phyloP scores from a whole-genome alignment of 306 rosid genomes.

The Vicia faba region DNA sequence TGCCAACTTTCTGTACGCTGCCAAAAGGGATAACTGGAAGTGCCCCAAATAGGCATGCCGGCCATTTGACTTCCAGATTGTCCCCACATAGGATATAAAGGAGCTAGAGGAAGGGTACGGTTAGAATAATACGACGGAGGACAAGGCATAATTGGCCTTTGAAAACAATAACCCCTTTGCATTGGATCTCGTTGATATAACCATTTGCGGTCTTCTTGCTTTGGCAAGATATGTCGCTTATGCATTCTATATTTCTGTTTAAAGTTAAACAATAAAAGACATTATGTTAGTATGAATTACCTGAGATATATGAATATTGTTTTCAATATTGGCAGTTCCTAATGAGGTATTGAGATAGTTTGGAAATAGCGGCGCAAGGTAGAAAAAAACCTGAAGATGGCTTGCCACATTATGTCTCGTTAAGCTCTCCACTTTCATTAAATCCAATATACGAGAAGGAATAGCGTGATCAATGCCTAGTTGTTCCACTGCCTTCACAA shows the following conservation, averaged over 20 bases:
- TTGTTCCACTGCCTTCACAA: constrained; percentile 90
- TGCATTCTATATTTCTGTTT: constrained; percentile 91
- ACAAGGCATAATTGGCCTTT: constrained; percentile 75
- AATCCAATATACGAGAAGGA: constrained; percentile 89
- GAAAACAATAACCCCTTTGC: constrained; percentile 60
- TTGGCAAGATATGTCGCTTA: constrained; percentile 81
- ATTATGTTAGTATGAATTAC: constrained; percentile 2
- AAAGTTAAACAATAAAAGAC: neutral
- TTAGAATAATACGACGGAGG: constrained; percentile 75
- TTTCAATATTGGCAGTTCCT: constrained; percentile 1
- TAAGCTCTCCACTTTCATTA: constrained; percentile 89
- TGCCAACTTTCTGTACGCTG: constrained; percentile 73
- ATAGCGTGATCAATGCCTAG: constrained; percentile 93
- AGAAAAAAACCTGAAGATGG: constrained; percentile 81
- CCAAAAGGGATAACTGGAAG: constrained; percentile 70
- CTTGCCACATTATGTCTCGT: constrained; percentile 97
- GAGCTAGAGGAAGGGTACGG: constrained; percentile 53
- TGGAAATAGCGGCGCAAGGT: constrained; percentile 2
- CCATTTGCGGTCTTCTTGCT: constrained; percentile 73
- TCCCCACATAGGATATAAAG: constrained; percentile 77
- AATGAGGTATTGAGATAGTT: neutral
- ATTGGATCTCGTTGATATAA: constrained; percentile 50
- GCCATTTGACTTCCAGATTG: constrained; percentile 49
- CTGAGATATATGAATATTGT: neutral
- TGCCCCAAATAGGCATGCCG: constrained; percentile 61